Base-by-base conservation (phyloP, 2,329 filamentous ascomycete species). In the Cytospora chrysosperma region DNA sequence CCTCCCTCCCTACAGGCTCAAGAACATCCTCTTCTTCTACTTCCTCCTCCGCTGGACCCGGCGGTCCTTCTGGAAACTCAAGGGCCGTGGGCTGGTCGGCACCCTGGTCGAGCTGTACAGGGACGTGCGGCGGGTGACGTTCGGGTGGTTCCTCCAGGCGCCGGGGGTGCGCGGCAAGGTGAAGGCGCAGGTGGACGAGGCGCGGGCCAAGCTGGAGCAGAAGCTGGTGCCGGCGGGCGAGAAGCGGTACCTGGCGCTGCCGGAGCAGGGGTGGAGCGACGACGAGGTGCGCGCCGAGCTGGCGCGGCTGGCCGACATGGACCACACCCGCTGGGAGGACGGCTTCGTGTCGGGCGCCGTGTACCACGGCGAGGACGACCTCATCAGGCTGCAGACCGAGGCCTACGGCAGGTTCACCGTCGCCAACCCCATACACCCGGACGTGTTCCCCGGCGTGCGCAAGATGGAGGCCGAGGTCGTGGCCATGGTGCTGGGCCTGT, bases 381-480 rank as follows among this genome's bases (percentile, higher is more conserved):
- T 99, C 69, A 78, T 95, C 65, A 86, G 89, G 72, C 81, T 99
- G 47, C 95, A 99, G 79, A 91, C 91, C 7, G 92, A 97, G 74
- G 94, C 95, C 0, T 98, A 94, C 81, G 90, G 91, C 68, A 90
- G 91, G 76, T 99, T 99, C 75, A 94, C 93, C 57, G 95, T 99
- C 32, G 86, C 93, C 47, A 99, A 99, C 76, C 95, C 95, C 3
- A 95, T 99, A 69, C 95, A 99, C 75, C 95, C 95, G 8, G 95
- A 99, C 78, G 94, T 99, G 51, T 99, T 99, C 78, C 95, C 95
- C 19, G 95, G 94, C 30, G 93, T 99, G 59, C 84, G 95, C 71
- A 99, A 99, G 85, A 99, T 99, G 95, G 95, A 99, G 81, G 94
- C 95, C 52, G 95, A 99, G 79, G 82, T 99, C 66, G 95, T 99